These are phyloP conservation scores for Pleurotus sapidus DNA, from an alignment of 768 basidiomycete genomes.

Conservation along the genomic window DNA sequence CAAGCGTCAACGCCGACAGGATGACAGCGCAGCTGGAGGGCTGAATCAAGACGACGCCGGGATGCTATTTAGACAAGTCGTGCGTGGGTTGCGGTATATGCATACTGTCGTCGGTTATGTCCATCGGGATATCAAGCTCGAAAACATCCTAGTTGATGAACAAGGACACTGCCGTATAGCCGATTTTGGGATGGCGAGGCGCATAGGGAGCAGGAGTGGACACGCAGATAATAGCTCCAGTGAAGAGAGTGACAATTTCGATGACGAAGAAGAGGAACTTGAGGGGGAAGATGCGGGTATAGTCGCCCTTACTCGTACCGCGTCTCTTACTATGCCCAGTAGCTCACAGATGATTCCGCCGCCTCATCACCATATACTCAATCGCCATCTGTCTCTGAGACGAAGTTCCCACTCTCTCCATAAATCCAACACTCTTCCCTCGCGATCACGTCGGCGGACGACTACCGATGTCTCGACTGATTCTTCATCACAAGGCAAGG, in stretches of 20 bases:
- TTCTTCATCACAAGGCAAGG: neutral
- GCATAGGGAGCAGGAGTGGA: constrained; percentile 38
- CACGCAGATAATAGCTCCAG: neutral
- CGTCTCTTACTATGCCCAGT: constrained; percentile 5
- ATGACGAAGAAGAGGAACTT: constrained; percentile 29
- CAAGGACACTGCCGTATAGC: constrained; percentile 81
- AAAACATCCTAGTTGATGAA: constrained; percentile 93
- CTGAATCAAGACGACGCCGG: constrained; percentile 67
- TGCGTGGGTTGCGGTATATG: constrained; percentile 77
- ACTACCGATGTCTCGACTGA: neutral
- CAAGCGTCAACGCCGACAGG: constrained; percentile 16
- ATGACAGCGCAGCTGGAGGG: constrained; percentile 50
- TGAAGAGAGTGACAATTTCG: constrained; percentile 34
- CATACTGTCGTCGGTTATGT: constrained; percentile 76
- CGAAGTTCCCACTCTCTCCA: neutral
- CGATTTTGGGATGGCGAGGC: constrained; percentile 81
- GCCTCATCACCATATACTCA: neutral
- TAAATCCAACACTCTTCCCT: neutral
- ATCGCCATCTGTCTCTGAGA: constrained; percentile 1
- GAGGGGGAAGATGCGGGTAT: constrained; percentile 23
- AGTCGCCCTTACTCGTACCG: constrained; percentile 17
- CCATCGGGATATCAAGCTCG: constrained; percentile 95
- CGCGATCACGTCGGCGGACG: neutral
- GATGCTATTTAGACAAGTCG: constrained; percentile 85
- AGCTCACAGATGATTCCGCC: neutral